Conservation (phyloP, 208 protist genomes). For the Balamuthia mandrillaris region DNA sequence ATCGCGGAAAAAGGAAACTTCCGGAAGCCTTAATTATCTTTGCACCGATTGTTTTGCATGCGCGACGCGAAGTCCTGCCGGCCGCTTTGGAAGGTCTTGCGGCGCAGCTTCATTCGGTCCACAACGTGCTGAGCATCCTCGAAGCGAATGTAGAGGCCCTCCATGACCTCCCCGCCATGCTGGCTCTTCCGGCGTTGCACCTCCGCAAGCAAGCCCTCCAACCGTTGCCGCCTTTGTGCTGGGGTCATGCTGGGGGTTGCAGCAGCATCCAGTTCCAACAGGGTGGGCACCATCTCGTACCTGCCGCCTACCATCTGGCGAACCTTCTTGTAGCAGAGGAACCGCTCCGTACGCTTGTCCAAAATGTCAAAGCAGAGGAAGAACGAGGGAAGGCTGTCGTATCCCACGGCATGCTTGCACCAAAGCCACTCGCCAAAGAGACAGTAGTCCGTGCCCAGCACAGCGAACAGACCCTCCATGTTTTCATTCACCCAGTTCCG, state of each 20-base stretch:
- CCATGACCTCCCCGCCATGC: neutral
- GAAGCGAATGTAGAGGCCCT: constrained; percentile 18
- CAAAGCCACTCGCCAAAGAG: constrained; percentile 38
- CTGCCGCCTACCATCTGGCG: neutral
- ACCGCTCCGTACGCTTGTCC: neutral
- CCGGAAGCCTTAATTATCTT: no score
- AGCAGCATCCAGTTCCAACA: neutral
- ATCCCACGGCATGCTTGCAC: neutral
- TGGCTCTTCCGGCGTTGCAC: neutral
- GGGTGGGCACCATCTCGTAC: neutral
- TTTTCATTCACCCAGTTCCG: neutral
- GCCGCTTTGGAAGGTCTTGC: constrained; percentile 7
- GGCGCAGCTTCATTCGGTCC: constrained; percentile 17
- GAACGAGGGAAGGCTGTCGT: constrained; percentile 7
- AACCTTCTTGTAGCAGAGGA: neutral
- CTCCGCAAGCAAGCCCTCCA: neutral
- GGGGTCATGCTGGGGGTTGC: neutral
- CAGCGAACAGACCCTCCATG: neutral
- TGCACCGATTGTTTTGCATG: constrained; percentile 20
- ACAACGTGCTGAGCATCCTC: neutral
- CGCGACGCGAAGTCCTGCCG: neutral
- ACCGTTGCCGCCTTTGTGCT: no score
- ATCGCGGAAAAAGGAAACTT: no score
- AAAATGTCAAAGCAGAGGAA: constrained; percentile 39
- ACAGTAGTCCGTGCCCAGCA: neutral